These are phyloP conservation scores for Davidsoniella eucalypti DNA, from an alignment of 2,329 filamentous ascomycete species.

Conservation along the genomic window DNA sequence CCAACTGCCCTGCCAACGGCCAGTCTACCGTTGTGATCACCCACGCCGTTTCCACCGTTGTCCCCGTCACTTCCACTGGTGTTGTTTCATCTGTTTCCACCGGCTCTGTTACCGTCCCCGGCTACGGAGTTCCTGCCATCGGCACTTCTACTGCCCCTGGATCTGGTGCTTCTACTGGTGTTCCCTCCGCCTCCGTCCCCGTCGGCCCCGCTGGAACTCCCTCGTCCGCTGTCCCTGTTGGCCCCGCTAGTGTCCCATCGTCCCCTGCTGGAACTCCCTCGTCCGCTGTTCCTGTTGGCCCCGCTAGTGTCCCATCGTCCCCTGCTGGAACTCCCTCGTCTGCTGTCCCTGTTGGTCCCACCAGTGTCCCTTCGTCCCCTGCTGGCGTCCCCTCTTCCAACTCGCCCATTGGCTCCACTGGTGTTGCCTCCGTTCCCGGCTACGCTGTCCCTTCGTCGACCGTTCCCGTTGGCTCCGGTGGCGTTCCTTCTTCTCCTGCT, in stretches of 20 bases:
- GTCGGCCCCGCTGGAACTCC: not conserved
- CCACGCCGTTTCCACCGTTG: constrained; percentile 29
- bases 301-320: not conserved
- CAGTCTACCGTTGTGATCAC: constrained; percentile 1
- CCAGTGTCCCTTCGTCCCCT: not conserved
- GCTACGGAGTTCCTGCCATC: not conserved
- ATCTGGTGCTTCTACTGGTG: not conserved
- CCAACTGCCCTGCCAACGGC: constrained; percentile 5
- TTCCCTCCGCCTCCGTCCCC: not conserved
- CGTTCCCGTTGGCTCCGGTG: no score
- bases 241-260: not conserved
- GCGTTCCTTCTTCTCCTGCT: constrained; percentile 9
- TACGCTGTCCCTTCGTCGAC: not conserved
- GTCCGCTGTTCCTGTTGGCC: no score
- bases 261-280: not conserved
- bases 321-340: not conserved
- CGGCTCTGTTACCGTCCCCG: not conserved
- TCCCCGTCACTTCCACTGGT: constrained; percentile 15
- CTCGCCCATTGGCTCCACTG: no score
- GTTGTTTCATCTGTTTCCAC: not conserved
- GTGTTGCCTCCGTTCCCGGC: not conserved
- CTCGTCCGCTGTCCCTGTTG: no score
- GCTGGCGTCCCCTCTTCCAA: no score
- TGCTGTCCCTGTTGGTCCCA: no score
- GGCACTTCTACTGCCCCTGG: not conserved